These are phyloP conservation scores for Leptographium radiaticola DNA, from an alignment of 2,329 filamentous ascomycete species.

Conservation along the genomic window DNA sequence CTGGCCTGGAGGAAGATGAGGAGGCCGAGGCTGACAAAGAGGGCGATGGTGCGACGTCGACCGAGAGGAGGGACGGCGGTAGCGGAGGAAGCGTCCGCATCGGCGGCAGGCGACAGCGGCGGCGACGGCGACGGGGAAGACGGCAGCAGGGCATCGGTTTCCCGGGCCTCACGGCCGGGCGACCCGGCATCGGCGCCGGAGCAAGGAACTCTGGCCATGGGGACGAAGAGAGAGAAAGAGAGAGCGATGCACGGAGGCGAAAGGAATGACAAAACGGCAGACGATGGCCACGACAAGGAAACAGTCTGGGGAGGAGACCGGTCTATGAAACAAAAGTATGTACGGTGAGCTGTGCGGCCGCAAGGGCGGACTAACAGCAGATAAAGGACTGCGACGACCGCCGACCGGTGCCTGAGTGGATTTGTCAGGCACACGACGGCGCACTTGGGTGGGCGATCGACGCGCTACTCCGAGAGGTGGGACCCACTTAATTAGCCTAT, in stretches of 20 bases:
- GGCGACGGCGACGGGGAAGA: background rate
- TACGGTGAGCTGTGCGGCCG: background rate
- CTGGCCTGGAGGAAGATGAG: constrained; percentile 49
- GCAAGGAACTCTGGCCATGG: background rate
- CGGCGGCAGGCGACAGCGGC: background rate
- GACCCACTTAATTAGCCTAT: background rate
- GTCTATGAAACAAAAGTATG: no score
- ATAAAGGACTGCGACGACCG: background rate
- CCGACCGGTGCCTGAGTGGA: background rate
- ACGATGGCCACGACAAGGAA: no score
- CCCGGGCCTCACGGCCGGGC: background rate
- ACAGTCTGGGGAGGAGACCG: no score
- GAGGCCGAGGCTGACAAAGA: constrained; percentile 39
- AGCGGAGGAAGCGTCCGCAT: background rate
- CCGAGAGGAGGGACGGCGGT: constrained; percentile 4
- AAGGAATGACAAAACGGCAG: background rate
- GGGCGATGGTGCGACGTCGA: constrained; percentile 25
- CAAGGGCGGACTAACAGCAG: background rate
- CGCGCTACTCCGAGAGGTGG: no score
- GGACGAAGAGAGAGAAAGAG: background rate
- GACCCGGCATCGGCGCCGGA: no score
- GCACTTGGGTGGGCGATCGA: no score
- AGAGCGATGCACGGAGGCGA: background rate
- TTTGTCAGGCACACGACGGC: background rate
- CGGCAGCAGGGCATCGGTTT: background rate